Percentiles rank a stretch among this genome's conserved stretches.
These are phyloP conservation scores for Tagetes erecta DNA, from an alignment of 129 eudicot genomes.

Conservation along the genomic window DNA sequence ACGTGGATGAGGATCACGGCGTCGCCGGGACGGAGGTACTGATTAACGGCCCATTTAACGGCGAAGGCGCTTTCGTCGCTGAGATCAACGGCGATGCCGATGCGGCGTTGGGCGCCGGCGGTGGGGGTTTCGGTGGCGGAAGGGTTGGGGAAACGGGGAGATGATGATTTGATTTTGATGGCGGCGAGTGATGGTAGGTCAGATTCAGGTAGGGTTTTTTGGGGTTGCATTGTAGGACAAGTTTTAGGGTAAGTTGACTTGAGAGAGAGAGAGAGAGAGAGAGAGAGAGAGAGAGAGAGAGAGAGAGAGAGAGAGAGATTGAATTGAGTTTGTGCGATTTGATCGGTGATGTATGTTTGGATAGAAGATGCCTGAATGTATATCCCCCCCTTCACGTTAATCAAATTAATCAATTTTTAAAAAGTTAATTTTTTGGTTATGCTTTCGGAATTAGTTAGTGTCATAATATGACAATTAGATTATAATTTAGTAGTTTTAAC, in stretches of 20 bases:
- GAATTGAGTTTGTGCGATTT: too few relatives aligned
- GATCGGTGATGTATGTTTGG: too few relatives aligned
- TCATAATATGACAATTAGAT: too few relatives aligned
- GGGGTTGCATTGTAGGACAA: conserved; percentile 43
- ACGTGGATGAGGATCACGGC: conserved; percentile 88
- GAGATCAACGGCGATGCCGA: conserved; percentile 94
- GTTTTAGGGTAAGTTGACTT: conserved; percentile 32
- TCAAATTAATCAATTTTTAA: too few relatives aligned
- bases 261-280: not conserved
- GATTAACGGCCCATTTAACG: conserved; percentile 89
- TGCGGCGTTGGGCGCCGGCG: conserved; percentile 71
- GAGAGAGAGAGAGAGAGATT: not conserved
- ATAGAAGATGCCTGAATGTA: too few relatives aligned
- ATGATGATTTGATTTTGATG: conserved; percentile 75
- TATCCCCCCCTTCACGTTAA: too few relatives aligned
- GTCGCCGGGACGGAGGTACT: conserved; percentile 93
- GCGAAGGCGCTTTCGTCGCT: conserved; percentile 88
- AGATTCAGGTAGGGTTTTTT: conserved; percentile 48
- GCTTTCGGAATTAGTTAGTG: too few relatives aligned
- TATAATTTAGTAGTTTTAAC: too few relatives aligned
- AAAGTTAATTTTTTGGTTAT: too few relatives aligned
- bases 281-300: not conserved
- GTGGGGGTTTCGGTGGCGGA: conserved; percentile 73
- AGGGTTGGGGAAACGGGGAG: conserved; percentile 71
- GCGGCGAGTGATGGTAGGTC: conserved; percentile 74